Evolutionary conservation across 1,284 basidiomycete genomes (phyloP).

Genomic region (Cryptococcus sp.): DNA sequence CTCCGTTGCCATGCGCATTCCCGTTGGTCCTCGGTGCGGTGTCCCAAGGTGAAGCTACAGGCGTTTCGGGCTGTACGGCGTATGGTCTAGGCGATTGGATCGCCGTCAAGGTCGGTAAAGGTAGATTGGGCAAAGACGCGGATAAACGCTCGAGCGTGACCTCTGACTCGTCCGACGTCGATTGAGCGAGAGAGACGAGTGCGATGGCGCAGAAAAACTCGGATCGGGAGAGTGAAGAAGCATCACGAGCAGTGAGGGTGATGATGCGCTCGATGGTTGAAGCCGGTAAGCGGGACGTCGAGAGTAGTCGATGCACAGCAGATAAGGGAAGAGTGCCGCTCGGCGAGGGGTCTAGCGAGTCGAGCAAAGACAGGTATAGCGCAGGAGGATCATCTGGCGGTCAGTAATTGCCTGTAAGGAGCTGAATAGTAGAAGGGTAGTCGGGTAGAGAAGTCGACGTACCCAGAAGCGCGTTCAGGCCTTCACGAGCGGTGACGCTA

Average conservation of each 20-base stretch:
- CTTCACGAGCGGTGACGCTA: slow-evolving; percentile 8
- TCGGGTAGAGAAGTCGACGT: too few relatives aligned
- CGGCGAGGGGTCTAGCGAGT: slow-evolving; percentile 60
- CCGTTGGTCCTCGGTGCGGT: slow-evolving; percentile 13
- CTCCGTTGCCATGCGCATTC: not conserved
- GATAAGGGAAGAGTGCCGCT: slow-evolving; percentile 72
- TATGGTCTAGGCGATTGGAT: slow-evolving; percentile 9
- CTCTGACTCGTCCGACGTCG: slow-evolving; percentile 13
- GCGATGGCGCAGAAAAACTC: slow-evolving; percentile 86
- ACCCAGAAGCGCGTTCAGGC: slow-evolving; percentile 32
- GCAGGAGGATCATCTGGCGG: slow-evolving; percentile 72
- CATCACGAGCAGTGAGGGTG: slow-evolving; percentile 30
- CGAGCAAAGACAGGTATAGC: slow-evolving; percentile 67
- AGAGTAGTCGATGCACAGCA: slow-evolving; percentile 68
- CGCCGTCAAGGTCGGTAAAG: slow-evolving; percentile 55
- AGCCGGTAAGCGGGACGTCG: slow-evolving; percentile 69
- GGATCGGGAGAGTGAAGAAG: slow-evolving; percentile 59
- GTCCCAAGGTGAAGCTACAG: slow-evolving; percentile 35
- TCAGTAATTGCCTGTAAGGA: slow-evolving; percentile 28
- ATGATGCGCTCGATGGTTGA: slow-evolving; percentile 60
- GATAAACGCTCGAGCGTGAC: slow-evolving; percentile 72
- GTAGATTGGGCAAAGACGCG: slow-evolving; percentile 63
- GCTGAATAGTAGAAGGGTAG: not conserved
- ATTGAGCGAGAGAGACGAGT: slow-evolving; percentile 71
- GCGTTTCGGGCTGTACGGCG: slow-evolving; percentile 5